These are phyloP conservation scores for Scenedesmus sp. DNA, from an alignment of 163 green algal genomes.

Conservation along the genomic window DNA sequence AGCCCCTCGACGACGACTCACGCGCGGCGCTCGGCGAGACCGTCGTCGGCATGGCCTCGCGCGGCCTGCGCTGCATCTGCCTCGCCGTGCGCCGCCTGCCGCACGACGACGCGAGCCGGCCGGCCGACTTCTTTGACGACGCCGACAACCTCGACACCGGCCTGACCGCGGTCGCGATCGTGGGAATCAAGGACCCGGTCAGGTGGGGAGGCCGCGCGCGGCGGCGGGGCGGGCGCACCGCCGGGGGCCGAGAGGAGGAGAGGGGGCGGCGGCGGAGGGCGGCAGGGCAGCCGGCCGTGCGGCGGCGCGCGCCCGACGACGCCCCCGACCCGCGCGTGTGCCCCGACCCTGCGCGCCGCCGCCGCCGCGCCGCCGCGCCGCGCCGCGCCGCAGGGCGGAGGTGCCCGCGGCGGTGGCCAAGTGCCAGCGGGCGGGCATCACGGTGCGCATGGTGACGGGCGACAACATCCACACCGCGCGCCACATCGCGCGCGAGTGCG, in stretches of 20 bases:
- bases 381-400: constrained; percentile 60
- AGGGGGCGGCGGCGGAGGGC: background rate
- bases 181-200: constrained; percentile 97
- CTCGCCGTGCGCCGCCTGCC: constrained; percentile 64
- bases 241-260: too few relatives aligned
- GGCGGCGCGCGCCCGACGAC: too few relatives aligned
- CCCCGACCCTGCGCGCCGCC: background rate
- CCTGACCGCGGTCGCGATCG: constrained; percentile 67
- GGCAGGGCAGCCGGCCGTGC: too few relatives aligned
- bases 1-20: constrained; percentile 60
- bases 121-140: constrained; percentile 66
- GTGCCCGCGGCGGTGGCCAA: constrained; percentile 88
- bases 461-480: constrained; percentile 97
- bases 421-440: constrained; percentile 91
- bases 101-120: constrained; percentile 38
- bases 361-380: background rate
- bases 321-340: too few relatives aligned
- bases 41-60: constrained; percentile 76
- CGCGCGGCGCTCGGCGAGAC: constrained; percentile 55
- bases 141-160: constrained; percentile 50
- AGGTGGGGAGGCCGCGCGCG: background rate
- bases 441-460: constrained; percentile 97
- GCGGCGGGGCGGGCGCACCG: too few relatives aligned
- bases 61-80: constrained; percentile 87
- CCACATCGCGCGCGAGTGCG: constrained; percentile 96